A percentile compares a stretch with the other conserved stretches of the same genome.
Evolutionary conservation across 192 early-diverging fungal species (phyloP).

Genomic region (Paraglomus occultum): DNA sequence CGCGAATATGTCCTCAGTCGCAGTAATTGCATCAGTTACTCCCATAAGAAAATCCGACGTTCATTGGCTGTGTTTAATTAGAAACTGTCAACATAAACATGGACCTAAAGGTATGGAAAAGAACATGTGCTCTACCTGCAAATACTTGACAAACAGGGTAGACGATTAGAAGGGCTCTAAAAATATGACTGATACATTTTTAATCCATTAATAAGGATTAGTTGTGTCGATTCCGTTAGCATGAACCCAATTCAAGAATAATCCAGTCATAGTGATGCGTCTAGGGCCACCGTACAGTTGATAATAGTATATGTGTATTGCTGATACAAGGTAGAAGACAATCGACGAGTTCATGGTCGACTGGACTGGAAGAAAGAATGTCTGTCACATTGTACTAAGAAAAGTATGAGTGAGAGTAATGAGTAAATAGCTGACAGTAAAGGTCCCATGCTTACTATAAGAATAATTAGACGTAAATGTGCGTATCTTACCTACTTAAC

Average conservation of each 20-base stretch:
- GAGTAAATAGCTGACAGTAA: not conserved
- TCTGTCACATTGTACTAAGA: conserved; percentile 68
- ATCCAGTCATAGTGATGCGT: conserved; percentile 72
- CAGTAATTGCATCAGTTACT: conserved; percentile 72
- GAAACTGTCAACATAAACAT: conserved; percentile 12
- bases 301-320: not conserved
- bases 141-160: no score
- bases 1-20: conserved; percentile 85
- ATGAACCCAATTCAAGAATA: conserved; percentile 87
- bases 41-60: conserved; percentile 92
- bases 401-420: not conserved
- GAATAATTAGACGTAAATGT: not conserved
- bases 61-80: conserved; percentile 61
- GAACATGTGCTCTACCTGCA: conserved; percentile 41
- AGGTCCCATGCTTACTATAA: not conserved
- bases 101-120: conserved; percentile 11
- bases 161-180: no score
- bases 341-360: conserved; percentile 79
- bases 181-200: conserved; percentile 82
- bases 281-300: conserved; percentile 82
- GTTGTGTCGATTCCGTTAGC: conserved; percentile 70
- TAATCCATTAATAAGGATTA: conserved; percentile 89
- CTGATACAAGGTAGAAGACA: not conserved
- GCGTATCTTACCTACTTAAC: conserved; percentile 70
- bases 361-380: conserved; percentile 98